phyloP scores from a whole-genome alignment of 208 protist genomes.

The Leishmania amazonensis region DNA sequence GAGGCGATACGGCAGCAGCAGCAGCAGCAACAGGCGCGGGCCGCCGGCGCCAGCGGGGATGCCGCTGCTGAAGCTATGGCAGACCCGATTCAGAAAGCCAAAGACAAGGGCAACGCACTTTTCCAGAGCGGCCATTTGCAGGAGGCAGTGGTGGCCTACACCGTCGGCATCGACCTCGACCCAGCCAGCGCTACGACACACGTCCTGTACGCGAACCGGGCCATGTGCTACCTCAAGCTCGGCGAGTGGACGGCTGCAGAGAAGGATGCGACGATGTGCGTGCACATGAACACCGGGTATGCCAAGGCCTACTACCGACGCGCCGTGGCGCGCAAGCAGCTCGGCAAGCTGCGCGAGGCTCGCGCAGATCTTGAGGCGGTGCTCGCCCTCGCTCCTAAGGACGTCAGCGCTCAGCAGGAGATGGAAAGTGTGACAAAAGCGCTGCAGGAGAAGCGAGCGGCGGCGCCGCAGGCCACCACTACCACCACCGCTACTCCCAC shows the following conservation, averaged over 20 bases:
- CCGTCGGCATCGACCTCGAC: conserved; percentile 85
- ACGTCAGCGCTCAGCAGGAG: conserved; percentile 69
- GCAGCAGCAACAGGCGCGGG: conserved; percentile 17
- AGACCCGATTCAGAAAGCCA: conserved; percentile 60
- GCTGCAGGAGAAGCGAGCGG: conserved; percentile 55
- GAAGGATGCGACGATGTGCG: conserved; percentile 75
- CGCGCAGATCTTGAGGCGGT: conserved; percentile 86
- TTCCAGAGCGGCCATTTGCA: conserved; percentile 72
- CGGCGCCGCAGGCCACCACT: background rate
- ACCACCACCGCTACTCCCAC: conserved; percentile 7
- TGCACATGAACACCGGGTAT: conserved; percentile 83
- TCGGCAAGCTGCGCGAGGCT: conserved; percentile 84
- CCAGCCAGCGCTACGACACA: conserved; percentile 57
- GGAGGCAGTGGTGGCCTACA: conserved; percentile 86
- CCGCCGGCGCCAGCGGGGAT: background rate
- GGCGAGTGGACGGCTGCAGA: conserved; percentile 77
- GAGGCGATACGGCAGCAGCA: conserved; percentile 44
- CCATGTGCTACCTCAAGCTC: conserved; percentile 86
- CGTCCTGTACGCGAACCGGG: conserved; percentile 87
- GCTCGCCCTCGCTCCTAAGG: conserved; percentile 73
- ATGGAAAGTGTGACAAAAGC: conserved; percentile 77
- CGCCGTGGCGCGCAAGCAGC: conserved; percentile 81
- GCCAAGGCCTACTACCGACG: conserved; percentile 90
- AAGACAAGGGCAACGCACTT: conserved; percentile 85
- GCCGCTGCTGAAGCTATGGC: background rate